phyloP scores from a whole-genome alignment of 805 yeast species.

The Metschnikowia rubicola region DNA sequence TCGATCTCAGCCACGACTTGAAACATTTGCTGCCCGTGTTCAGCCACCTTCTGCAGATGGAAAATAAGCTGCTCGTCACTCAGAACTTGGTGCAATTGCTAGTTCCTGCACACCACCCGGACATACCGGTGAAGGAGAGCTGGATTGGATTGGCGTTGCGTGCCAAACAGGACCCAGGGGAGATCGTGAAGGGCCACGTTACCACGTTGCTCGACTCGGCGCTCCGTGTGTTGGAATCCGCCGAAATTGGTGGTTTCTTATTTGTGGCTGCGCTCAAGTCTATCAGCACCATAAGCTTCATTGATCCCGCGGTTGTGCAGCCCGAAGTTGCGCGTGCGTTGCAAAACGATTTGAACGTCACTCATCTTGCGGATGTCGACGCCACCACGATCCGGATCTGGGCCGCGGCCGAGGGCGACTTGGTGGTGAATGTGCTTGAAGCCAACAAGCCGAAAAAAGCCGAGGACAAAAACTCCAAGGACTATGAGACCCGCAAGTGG shows the following conservation, averaged over 20 bases:
- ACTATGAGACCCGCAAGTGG: conserved; percentile 85
- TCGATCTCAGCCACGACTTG: conserved; percentile 16
- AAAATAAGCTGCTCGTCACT: conserved; percentile 15
- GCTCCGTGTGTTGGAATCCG: conserved; percentile 15
- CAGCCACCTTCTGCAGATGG: conserved; percentile 23
- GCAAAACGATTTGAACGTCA: conserved; percentile 37
- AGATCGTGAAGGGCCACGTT: conserved; percentile 45
- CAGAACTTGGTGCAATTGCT: conserved; percentile 23
- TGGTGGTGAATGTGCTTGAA: conserved; percentile 63
- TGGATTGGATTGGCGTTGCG: conserved; percentile 78
- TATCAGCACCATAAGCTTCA: conserved; percentile 48
- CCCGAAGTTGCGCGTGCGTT: conserved; percentile 49
- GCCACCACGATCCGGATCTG: conserved; percentile 58
- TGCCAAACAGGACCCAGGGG: conserved; percentile 45
- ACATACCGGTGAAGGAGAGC: conserved; percentile 42
- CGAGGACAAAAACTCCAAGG: conserved; percentile 72
- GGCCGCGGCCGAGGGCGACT: conserved; percentile 63
- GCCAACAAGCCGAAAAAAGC: conserved; percentile 35
- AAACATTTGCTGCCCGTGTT: conserved; percentile 25
- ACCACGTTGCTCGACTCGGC: conserved; percentile 21
- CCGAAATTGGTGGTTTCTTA: conserved; percentile 39
- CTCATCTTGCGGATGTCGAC: conserved; percentile 39
- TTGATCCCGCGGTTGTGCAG: conserved; percentile 54
- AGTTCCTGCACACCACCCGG: conserved; percentile 27
- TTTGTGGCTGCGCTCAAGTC: conserved; percentile 45